phyloP scores from a whole-genome alignment of 2,329 filamentous ascomycete genomes.

The Elsinoe arachidis region DNA sequence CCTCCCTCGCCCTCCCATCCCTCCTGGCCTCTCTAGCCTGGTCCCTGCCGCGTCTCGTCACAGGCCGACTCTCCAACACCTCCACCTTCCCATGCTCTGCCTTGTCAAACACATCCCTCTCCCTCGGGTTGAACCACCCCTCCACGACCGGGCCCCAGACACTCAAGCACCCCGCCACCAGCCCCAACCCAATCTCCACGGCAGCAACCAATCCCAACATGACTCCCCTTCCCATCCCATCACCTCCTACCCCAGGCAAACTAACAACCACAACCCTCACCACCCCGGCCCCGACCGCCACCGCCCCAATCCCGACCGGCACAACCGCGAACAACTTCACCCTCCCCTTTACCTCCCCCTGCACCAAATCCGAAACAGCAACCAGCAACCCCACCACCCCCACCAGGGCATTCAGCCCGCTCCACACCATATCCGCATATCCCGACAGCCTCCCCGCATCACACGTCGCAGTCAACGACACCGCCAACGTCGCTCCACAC shows the following conservation, averaged over 20 bases:
- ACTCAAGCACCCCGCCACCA: not conserved
- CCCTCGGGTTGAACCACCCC: not conserved
- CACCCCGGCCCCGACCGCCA: too few species aligned
- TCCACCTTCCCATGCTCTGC: not conserved
- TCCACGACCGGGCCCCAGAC: not conserved
- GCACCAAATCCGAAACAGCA: not conserved
- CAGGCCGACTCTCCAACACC: constrained; percentile 1
- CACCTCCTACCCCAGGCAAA: too few species aligned
- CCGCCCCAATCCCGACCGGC: too few species aligned
- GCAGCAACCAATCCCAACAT: not conserved
- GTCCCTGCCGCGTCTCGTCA: not conserved
- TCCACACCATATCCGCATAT: not conserved
- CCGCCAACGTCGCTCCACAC: constrained; percentile 8
- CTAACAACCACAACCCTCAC: too few species aligned
- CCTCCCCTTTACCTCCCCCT: too few species aligned
- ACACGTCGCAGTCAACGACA: constrained; percentile 2
- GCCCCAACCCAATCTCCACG: not conserved
- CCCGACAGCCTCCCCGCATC: not conserved
- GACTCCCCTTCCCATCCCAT: not conserved
- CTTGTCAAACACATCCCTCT: not conserved
- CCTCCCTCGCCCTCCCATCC: not conserved
- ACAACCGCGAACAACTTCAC: too few species aligned
- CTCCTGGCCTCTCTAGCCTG: not conserved
- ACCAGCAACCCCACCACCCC: not conserved
- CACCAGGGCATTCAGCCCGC: not conserved